Base-by-base conservation (phyloP, 2,329 filamentous ascomycete genomes). In the Acarospora socialis region DNA sequence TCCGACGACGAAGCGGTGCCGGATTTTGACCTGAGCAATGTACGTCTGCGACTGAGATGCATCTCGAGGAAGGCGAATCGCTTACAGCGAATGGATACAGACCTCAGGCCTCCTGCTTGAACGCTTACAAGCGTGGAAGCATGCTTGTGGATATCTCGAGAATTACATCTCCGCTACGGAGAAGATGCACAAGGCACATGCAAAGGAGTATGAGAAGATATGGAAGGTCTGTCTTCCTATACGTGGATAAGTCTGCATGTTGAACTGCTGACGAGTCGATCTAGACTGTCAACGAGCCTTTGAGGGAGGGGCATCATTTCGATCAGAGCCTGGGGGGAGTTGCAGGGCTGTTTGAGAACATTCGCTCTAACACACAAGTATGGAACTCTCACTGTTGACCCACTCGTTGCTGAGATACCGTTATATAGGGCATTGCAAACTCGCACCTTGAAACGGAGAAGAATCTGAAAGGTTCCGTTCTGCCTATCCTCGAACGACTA, bases 191-290 rank as follows among this genome's bases (percentile, higher is more conserved):
- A 78, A 76, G 51, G 68, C 72, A 7, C 79, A 93, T 46, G 75
- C 82, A 33, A 95, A 93, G 63, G 87, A 95, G 56, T 93, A 93
- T 50, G 86, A 95, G 62, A 87, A 81, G 59, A 77, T 90, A 7
- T 60, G 95, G 49, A 98, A 95, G 75, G 77, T 75, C 33, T 16
- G 51, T 41, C 13, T 14, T 21, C 21, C 12, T n/a, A 14, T 24
- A 10, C 28, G 16, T 22, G 17, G 12, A 19, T 14, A 8, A 22
- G 34, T 27, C 10, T 12, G 4, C 7, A 14, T 17, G 8, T 9
- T 17, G n/a, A 21, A n/a, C 28, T 24, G 27, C 33, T 45, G 33
- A 43, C 33, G 8, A 28, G 30, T 10, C 26, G 23, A 14, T 7
- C 17, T 31, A 83, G 81, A 81, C 80, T 13, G 81, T 98, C 43